Conservation (phyloP, 192 early-diverging fungal species). For the Rhizophagus clarus region DNA sequence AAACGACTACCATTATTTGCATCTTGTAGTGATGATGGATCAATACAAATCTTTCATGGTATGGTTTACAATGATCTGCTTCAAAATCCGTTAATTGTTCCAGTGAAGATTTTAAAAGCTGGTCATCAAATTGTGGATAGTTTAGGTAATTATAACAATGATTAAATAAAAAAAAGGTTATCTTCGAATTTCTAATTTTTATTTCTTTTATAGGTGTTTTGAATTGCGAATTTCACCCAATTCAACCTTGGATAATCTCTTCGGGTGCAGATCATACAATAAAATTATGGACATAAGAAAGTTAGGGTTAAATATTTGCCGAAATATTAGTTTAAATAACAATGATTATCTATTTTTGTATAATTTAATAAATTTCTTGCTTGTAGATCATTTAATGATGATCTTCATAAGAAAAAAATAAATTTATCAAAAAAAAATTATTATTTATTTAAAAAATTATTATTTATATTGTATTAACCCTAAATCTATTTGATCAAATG, state of each 20-base stretch:
- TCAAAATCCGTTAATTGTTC: constrained; percentile 97
- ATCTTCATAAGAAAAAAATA: too few species aligned
- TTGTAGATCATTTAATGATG: too few species aligned
- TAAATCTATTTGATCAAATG: too few species aligned
- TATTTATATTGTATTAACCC: too few species aligned
- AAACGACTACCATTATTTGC: constrained; percentile 91
- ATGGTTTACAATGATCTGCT: constrained; percentile 97
- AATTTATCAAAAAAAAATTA: too few species aligned
- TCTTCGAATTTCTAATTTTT: not conserved
- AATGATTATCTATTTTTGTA: too few species aligned
- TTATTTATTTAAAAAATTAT: too few species aligned
- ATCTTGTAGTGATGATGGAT: constrained; percentile 89
- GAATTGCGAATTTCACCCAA: constrained; percentile 90
- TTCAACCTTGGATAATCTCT: constrained; percentile 95
- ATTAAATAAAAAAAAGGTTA: not conserved
- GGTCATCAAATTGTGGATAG: constrained; percentile 71
- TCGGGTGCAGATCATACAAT: constrained; percentile 89
- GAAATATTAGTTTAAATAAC: too few species aligned
- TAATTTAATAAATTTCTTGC: too few species aligned
- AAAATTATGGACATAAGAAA: constrained; percentile 77
- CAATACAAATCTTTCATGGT: constrained; percentile 95
- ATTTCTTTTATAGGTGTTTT: constrained; percentile 61
- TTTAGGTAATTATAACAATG: constrained; percentile 52
- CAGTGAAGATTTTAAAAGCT: constrained; percentile 90
- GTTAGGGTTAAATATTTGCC: too few species aligned